Evolutionary conservation across 2,329 filamentous ascomycete genomes (phyloP), one percentile per base, ranked within the genome.

Genomic region (Fusarium sp.): DNA sequence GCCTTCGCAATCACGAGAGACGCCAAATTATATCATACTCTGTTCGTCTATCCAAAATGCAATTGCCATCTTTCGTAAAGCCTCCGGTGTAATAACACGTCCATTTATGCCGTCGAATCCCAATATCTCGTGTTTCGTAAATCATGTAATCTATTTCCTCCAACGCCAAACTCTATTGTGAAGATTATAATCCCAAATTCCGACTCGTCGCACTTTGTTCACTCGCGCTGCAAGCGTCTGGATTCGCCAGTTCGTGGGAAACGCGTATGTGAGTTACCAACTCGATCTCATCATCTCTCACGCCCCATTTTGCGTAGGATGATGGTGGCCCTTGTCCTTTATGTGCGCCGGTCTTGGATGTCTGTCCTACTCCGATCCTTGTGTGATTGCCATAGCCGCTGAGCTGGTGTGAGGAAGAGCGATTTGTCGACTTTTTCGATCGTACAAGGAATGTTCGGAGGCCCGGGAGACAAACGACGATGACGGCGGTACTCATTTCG

Each of bases 271-370:
- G 56, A 6, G 66, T 69, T 3, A 69, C 66, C 14, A 69, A 38
- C 15, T 49, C 64, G 8, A 69, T 69, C 20, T 69, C 66, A 17
- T 69, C 66, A 18, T 69, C 66, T 17, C 64, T 22, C 1, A 69
- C 33, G 1, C 66, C 66, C 66, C 64, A 69, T 55, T 69, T 69
- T 28, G 59, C 38, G 20, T 69, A 69, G 0, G 64, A 52, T 1
- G 66, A 69, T 7, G 57, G 56, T 8, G 56, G 38, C 9, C 18
- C 42, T 20, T 59, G 49, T 36, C 24, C 36, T 28, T 41, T 69
- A 14, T 44, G 26, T 31, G 28, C 12, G 11, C 44, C 22, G 5
- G 17, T 47, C 20, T 28, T 47, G 3, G 42, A 41, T 10, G n/a
- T 63, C 5, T 59, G 52, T 9, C 57, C 57, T 10, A 52, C 48